Conservation (phyloP, 23 red algal genomes). For the Gracilaria domingensis region DNA sequence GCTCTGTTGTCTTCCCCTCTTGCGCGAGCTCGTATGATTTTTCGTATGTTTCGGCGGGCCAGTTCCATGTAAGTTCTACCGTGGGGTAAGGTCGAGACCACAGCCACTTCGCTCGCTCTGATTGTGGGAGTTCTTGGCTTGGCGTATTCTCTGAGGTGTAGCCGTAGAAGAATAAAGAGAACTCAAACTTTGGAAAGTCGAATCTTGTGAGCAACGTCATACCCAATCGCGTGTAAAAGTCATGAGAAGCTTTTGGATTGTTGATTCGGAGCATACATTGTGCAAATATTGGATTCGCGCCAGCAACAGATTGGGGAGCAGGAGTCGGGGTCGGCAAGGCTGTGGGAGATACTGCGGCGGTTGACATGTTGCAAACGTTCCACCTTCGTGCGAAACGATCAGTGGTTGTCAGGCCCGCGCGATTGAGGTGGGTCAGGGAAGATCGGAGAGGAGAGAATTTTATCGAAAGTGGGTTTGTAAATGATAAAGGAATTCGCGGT, state of each 20-base stretch:
- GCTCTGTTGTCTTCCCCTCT: conserved; percentile 39
- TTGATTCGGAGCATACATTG: conserved; percentile 95
- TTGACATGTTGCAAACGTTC: not conserved
- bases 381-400: not conserved
- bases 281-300: conserved; percentile 89
- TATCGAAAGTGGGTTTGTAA: not conserved
- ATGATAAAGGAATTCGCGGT: not conserved
- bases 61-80: conserved; percentile 96
- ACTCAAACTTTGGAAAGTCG: conserved; percentile 90
- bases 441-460: not conserved
- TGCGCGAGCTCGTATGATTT: not conserved
- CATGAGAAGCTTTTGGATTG: conserved; percentile 59
- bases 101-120: conserved; percentile 93
- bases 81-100: conserved; percentile 91
- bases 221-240: conserved; percentile 88
- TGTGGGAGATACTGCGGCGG: conserved; percentile 9
- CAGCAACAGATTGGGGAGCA: conserved; percentile 61
- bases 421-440: not conserved
- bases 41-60: conserved; percentile 78
- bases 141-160: conserved; percentile 73
- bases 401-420: not conserved
- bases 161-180: conserved; percentile 96
- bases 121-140: conserved; percentile 42
- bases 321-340: conserved; percentile 19
- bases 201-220: conserved; percentile 91